These are phyloP conservation scores for Pyrrhoderma lamaoense DNA, from an alignment of 1,284 basidiomycete species.

Conservation along the genomic window DNA sequence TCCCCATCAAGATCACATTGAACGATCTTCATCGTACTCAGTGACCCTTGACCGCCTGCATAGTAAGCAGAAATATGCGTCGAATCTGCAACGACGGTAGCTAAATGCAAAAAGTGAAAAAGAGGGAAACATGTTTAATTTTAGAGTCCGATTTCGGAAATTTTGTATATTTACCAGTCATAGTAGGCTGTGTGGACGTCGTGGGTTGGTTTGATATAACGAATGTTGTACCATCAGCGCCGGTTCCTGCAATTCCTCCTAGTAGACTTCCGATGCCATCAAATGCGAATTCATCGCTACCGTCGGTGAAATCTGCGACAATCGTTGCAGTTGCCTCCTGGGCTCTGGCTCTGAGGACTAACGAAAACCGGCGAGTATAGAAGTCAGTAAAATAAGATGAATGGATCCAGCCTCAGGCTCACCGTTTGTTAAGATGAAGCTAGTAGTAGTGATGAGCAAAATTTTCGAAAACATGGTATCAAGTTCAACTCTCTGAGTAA, in stretches of 20 bases:
- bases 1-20: slow-evolving; percentile 7
- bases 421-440: too few relatives aligned
- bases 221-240: slow-evolving; percentile 11
- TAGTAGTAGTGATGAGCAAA: too few relatives aligned
- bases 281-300: too few relatives aligned
- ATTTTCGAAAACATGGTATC: too few relatives aligned
- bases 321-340: too few relatives aligned
- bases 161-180: neutral
- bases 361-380: too few relatives aligned
- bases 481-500: too few relatives aligned
- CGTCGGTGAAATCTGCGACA: too few relatives aligned
- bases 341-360: too few relatives aligned
- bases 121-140: neutral
- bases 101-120: neutral
- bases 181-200: slow-evolving; percentile 2
- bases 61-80: slow-evolving; percentile 11
- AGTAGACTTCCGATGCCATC: too few relatives aligned
- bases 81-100: slow-evolving; percentile 12
- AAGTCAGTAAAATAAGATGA: too few relatives aligned
- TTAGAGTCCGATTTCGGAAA: neutral
- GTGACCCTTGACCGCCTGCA: slow-evolving; percentile 1
- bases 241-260: slow-evolving; percentile 6
- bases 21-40: slow-evolving; percentile 2
- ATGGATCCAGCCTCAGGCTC: too few relatives aligned
- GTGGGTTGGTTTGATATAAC: slow-evolving; percentile 2